Base-by-base conservation (phyloP, 2,329 filamentous ascomycete species). In the Fusarium heterosporum region DNA sequence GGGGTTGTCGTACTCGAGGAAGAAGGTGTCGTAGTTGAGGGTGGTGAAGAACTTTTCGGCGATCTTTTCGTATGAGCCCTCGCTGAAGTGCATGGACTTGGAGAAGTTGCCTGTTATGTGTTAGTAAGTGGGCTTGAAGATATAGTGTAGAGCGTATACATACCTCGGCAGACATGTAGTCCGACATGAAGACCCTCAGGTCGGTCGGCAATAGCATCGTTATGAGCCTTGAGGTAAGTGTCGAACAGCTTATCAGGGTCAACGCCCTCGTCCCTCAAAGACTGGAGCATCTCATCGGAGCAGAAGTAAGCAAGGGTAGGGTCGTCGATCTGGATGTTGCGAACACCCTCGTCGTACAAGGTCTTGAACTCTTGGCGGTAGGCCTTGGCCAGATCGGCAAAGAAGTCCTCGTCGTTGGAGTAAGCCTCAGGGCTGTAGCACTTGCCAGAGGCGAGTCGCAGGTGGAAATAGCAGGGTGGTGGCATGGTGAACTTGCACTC, bases 141-240 rank as follows among this genome's bases (percentile, higher is more conserved):
- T 13, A 32, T 3, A 4, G 3, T 4, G 11, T 2, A 25, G 13
- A 10, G 12, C 22, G 22, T 22, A 3, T 6, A 34, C 70, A 53
- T 30, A 77, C 74, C 78, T 72, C 78, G 70, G 73, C 78, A 80
- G 60, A 93, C 80, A 76, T 93, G 91, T 12, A 93, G 85, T 16
- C 90, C 90, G 4, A 92, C 80, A 71, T 92, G 89, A 77, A 93
- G 84, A 68, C 90, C 90, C 8, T 80, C 78, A 0, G 90, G 89
- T 1, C 87, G 82, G 64, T 83, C 81, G 28, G 81, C 79, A 70
- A 92, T 84, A 74, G 87, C 89, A 74, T 90, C 88, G 74, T 93
- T 93, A 82, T 93, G 92, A 70, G 90, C 86, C 75, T 87, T 85
- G 76, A 93, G 86, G 74, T 93, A 93, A 30, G 86, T 83, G 69